Evolutionary conservation across 768 basidiomycete species (phyloP).

Genomic region (Mycena capillaripes): DNA sequence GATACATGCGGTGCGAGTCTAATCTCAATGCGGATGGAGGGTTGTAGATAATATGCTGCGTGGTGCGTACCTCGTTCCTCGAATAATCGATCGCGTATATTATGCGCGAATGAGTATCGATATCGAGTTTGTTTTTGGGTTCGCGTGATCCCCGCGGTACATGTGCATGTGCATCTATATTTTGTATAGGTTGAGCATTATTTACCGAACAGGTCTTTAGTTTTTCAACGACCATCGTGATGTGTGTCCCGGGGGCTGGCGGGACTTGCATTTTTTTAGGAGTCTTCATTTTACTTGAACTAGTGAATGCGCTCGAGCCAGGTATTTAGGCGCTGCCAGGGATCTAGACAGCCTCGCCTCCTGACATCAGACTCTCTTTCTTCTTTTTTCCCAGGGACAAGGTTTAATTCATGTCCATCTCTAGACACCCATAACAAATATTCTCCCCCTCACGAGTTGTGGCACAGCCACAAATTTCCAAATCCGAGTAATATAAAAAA

Average conservation of each 20-base stretch:
- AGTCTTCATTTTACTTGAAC: slow-evolving; percentile 1
- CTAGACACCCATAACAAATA: not conserved
- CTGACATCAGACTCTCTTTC: not conserved
- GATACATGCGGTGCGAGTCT: not conserved
- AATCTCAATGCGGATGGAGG: not conserved
- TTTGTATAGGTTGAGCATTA: not conserved
- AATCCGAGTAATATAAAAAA: not conserved
- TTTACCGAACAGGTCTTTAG: not conserved
- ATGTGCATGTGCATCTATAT: slow-evolving; percentile 1
- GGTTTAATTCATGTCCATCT: not conserved
- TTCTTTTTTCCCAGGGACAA: not conserved
- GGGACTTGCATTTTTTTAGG: not conserved
- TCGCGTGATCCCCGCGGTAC: not conserved
- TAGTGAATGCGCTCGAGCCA: not conserved
- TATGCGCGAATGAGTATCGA: slow-evolving; percentile 1
- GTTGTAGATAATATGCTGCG: not conserved
- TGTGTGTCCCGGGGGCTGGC: not conserved
- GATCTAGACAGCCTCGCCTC: not conserved
- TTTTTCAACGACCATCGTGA: not conserved
- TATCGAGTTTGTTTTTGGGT: not conserved
- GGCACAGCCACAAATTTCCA: not conserved
- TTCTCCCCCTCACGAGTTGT: not conserved
- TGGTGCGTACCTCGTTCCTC: not conserved
- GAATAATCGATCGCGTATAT: slow-evolving; percentile 1
- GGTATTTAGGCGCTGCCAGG: not conserved